A percentile compares a stretch with the other conserved stretches of the same genome.
Conservation (phyloP, 2,329 filamentous ascomycete species). For the Helminthosporium solani region DNA sequence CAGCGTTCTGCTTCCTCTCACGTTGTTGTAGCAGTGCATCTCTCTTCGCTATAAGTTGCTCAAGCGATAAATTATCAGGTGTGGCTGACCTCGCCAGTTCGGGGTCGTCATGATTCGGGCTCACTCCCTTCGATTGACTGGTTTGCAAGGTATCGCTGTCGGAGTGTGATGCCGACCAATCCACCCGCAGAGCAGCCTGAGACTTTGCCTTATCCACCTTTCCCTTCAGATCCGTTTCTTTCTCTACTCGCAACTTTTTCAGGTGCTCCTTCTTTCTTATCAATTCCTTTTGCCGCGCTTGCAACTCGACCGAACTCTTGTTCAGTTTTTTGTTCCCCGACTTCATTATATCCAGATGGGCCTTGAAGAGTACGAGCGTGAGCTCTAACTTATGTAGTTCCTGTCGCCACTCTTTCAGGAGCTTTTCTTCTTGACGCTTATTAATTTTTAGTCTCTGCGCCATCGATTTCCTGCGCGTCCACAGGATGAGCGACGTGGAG, state of each 20-base stretch:
- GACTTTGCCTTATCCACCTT: too few species aligned
- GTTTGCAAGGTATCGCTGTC: too few species aligned
- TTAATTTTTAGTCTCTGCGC: neutral
- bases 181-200: too few species aligned
- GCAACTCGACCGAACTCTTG: neutral
- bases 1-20: neutral
- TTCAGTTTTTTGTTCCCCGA: neutral
- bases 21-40: neutral
- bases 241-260: neutral
- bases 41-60: neutral
- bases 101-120: too few species aligned
- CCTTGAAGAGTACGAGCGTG: neutral
- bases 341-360: neutral
- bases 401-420: neutral
- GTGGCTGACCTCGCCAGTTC: neutral
- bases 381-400: neutral
- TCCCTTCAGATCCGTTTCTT: neutral
- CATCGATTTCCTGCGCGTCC: constrained; percentile 8
- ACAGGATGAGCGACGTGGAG: constrained; percentile 1
- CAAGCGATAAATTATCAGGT: neutral
- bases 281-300: neutral
- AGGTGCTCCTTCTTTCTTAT: neutral
- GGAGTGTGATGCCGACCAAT: too few species aligned
- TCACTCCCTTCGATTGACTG: too few species aligned
- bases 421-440: neutral